These are phyloP conservation scores for Leccinum truebloodii DNA, from an alignment of 768 basidiomycete species.

Conservation along the genomic window DNA sequence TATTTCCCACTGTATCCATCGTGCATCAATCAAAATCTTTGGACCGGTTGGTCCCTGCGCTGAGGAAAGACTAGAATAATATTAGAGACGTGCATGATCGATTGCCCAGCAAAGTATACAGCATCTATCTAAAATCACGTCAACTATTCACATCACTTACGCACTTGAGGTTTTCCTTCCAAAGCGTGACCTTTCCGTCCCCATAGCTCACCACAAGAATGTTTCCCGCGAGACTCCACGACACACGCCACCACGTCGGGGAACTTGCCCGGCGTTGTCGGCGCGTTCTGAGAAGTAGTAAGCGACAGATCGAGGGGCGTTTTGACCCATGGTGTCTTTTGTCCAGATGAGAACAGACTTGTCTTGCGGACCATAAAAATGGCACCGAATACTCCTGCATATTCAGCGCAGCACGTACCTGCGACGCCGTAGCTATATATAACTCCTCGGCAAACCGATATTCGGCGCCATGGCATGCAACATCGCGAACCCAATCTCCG, in stretches of 20 bases:
- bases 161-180: slow-evolving; percentile 97
- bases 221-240: slow-evolving; percentile 96
- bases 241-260: slow-evolving; percentile 99
- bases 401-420: slow-evolving; percentile 43
- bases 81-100: too few species aligned
- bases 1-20: slow-evolving; percentile 29
- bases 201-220: slow-evolving; percentile 95
- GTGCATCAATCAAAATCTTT: slow-evolving; percentile 28
- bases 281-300: slow-evolving; percentile 44
- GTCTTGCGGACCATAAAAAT: slow-evolving; percentile 44
- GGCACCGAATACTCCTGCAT: background rate
- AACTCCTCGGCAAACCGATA: slow-evolving; percentile 90
- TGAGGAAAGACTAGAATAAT: background rate
- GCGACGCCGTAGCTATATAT: slow-evolving; percentile 97
- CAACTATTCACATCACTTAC: slow-evolving; percentile 93
- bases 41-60: slow-evolving; percentile 21
- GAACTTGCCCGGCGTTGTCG: slow-evolving; percentile 71
- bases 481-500: slow-evolving; percentile 97
- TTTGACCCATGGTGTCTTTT: slow-evolving; percentile 82
- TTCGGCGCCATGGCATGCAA: slow-evolving; percentile 93
- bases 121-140: background rate
- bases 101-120: background rate
- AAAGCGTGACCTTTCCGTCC: slow-evolving; percentile 95
- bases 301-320: slow-evolving; percentile 74
- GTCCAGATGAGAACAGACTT: slow-evolving; percentile 92